Evolutionary conservation across 108 stramenopile genomes (phyloP).

Genomic region (Mediolabrus comicus): DNA sequence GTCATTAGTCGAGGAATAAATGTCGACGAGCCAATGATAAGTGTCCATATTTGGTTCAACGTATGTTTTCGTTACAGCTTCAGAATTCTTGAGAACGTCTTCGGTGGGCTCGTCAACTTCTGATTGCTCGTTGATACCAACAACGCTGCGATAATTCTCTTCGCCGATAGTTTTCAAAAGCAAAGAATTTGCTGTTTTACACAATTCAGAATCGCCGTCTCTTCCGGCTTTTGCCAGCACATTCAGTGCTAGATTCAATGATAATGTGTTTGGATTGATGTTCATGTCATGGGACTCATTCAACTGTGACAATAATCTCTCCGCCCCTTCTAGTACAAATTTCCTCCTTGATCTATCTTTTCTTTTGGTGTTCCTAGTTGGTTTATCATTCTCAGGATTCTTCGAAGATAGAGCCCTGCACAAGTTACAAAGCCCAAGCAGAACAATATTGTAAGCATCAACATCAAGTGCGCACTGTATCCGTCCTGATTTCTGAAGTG

Average conservation of each 20-base stretch:
- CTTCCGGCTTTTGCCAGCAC: constrained; percentile 25
- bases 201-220: constrained; percentile 5
- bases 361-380: not conserved
- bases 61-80: not conserved
- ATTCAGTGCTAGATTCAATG: constrained; percentile 36
- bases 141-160: constrained; percentile 18
- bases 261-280: constrained; percentile 21
- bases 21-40: constrained; percentile 40
- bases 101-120: not conserved
- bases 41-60: constrained; percentile 29
- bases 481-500: constrained; percentile 6
- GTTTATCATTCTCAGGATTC: not conserved
- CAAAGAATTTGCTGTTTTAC: constrained; percentile 13
- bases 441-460: constrained; percentile 33
- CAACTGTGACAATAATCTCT: constrained; percentile 19
- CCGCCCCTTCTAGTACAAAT: constrained; percentile 21
- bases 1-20: constrained; percentile 30
- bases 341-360: constrained; percentile 3
- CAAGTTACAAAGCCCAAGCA: constrained; percentile 31
- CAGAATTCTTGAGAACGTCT: not conserved
- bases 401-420: constrained; percentile 6
- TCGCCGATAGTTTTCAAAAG: constrained; percentile 29
- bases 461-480: constrained; percentile 23
- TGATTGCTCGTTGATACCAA: not conserved
- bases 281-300: not conserved